phyloP scores from a whole-genome alignment of 805 yeast genomes.

The Suhomyces tanzawaensis region DNA sequence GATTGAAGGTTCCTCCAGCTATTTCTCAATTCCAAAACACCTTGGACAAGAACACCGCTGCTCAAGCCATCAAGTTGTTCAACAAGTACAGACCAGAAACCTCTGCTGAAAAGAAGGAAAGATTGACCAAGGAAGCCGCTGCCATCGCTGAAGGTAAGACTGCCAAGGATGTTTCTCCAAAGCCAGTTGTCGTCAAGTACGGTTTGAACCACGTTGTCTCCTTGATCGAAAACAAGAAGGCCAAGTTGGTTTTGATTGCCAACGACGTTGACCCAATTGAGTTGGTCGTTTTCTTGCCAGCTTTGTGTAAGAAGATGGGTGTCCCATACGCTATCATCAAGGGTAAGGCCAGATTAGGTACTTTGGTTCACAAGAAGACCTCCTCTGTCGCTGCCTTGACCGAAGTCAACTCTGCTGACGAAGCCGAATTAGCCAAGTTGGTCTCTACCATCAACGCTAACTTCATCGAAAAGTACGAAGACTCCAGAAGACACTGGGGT shows the following conservation, averaged over 20 bases:
- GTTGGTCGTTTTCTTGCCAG: slow-evolving; percentile 95
- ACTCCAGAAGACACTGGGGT: slow-evolving; percentile 98
- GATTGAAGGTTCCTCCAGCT: slow-evolving; percentile 99
- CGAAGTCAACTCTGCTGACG: slow-evolving; percentile 92
- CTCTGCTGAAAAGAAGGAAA: slow-evolving; percentile 95
- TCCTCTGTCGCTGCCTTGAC: slow-evolving; percentile 96
- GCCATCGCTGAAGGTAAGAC: slow-evolving; percentile 98
- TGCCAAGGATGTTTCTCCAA: slow-evolving; percentile 93
- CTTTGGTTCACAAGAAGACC: slow-evolving; percentile 95
- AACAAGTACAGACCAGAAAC: slow-evolving; percentile 99
- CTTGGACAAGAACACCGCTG: slow-evolving; percentile 98
- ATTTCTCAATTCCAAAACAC: slow-evolving; percentile 94
- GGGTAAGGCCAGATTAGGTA: slow-evolving; percentile 98
- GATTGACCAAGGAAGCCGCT: slow-evolving; percentile 98
- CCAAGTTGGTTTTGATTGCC: slow-evolving; percentile 95
- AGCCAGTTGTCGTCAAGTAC: slow-evolving; percentile 96
- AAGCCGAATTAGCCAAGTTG: slow-evolving; percentile 89
- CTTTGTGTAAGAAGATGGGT: slow-evolving; percentile 99
- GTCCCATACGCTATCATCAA: slow-evolving; percentile 97
- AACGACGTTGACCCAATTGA: slow-evolving; percentile 99
- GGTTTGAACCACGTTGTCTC: slow-evolving; percentile 99
- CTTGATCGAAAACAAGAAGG: slow-evolving; percentile 96
- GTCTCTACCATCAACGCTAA: slow-evolving; percentile 90
- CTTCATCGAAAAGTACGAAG: slow-evolving; percentile 93
- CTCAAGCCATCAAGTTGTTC: slow-evolving; percentile 94